Evolutionary conservation across 768 basidiomycete species (phyloP).

Genomic region (Auricularia heimuer): DNA sequence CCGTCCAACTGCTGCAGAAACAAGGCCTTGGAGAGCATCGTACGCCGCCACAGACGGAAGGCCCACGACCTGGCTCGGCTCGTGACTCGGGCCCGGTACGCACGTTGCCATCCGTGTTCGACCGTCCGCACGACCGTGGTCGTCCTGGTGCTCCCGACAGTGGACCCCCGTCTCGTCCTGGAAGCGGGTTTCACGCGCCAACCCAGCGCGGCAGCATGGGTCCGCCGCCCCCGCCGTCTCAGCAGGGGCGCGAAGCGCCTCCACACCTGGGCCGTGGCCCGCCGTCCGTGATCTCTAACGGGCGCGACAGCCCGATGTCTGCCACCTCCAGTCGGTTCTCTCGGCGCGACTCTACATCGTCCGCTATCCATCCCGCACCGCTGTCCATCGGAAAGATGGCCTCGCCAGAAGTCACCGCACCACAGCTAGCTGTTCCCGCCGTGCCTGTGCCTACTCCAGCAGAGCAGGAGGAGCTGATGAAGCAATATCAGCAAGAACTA

Average conservation of each 20-base stretch:
- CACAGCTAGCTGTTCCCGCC: constrained; percentile 42
- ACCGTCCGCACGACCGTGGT: not conserved
- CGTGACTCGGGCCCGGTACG: not conserved
- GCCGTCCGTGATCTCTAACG: not conserved
- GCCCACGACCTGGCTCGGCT: no score
- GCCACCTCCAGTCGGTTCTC: not conserved
- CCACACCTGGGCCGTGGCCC: not conserved
- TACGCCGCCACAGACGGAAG: not conserved
- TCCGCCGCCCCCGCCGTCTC: not conserved
- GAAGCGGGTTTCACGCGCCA: not conserved
- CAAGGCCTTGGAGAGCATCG: not conserved
- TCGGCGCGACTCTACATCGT: not conserved
- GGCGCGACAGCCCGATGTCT: not conserved
- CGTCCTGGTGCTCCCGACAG: not conserved
- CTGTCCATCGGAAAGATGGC: not conserved
- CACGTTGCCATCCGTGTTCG: not conserved
- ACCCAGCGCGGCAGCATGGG: not conserved
- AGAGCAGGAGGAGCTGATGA: constrained; percentile 19
- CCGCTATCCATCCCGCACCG: not conserved
- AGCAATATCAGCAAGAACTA: constrained; percentile 58
- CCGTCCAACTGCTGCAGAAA: not conserved
- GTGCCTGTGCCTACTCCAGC: not conserved
- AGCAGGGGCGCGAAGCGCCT: not conserved
- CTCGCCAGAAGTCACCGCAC: not conserved
- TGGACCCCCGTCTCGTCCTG: not conserved